phyloP scores from a whole-genome alignment of 1,139 yeast genomes.

The Lodderomyces oxycetoniae region DNA sequence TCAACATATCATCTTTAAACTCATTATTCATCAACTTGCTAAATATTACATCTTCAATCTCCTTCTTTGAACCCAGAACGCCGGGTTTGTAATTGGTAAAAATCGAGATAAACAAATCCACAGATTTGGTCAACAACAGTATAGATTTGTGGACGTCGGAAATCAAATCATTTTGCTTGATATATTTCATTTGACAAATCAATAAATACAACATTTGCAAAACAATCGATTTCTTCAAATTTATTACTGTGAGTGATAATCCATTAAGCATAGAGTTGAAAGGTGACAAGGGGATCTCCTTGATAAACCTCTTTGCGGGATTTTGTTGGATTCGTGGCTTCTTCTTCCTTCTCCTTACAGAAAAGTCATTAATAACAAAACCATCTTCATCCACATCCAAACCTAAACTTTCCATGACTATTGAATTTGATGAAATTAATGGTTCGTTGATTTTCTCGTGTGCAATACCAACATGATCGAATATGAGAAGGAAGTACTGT shows the following conservation, averaged over 20 bases:
- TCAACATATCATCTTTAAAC: slow-evolving; percentile 35
- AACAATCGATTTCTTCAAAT: slow-evolving; percentile 41
- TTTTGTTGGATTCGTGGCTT: slow-evolving; percentile 15
- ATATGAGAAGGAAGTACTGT: slow-evolving; percentile 36
- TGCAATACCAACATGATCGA: slow-evolving; percentile 29
- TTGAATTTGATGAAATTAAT: slow-evolving; percentile 21
- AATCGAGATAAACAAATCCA: slow-evolving; percentile 34
- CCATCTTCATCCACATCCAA: slow-evolving; percentile 44
- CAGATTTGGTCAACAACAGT: slow-evolving; percentile 26
- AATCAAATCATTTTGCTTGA: slow-evolving; percentile 21
- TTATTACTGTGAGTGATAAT: slow-evolving; percentile 42
- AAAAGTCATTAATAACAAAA: slow-evolving; percentile 44
- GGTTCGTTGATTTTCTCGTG: slow-evolving; percentile 17
- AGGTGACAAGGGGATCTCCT: slow-evolving; percentile 38
- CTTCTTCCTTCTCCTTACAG: slow-evolving; percentile 31
- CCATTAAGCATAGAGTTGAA: slow-evolving; percentile 44
- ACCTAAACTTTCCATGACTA: slow-evolving; percentile 30
- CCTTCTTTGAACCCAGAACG: slow-evolving; percentile 17
- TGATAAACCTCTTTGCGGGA: slow-evolving; percentile 14
- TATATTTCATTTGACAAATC: slow-evolving; percentile 37
- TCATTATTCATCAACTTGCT: slow-evolving; percentile 39
- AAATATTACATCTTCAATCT: slow-evolving; percentile 36
- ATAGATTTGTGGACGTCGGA: slow-evolving; percentile 20
- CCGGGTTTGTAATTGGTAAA: slow-evolving; percentile 34
- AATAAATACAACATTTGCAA: slow-evolving; percentile 43